Conservation (phyloP, 2,329 filamentous ascomycete genomes). For the Alternaria alternata region DNA sequence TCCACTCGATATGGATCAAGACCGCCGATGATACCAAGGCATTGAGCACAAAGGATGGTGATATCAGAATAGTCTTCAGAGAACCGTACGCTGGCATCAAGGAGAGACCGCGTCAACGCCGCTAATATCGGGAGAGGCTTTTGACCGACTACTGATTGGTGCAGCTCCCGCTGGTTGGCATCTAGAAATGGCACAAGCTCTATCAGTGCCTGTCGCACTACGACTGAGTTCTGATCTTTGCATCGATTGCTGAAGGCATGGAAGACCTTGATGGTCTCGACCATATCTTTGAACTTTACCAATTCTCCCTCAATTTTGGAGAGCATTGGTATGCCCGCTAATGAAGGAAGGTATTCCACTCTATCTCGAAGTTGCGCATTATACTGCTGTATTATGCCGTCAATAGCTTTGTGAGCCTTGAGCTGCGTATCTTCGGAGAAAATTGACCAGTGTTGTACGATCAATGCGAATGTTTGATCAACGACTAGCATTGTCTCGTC, state of each 20-base stretch:
- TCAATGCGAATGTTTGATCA: conserved; percentile 88
- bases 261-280: conserved; percentile 72
- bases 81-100: conserved; percentile 87
- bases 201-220: conserved; percentile 80
- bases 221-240: conserved; percentile 82
- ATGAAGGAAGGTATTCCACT: conserved; percentile 79
- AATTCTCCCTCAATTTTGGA: conserved; percentile 73
- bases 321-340: conserved; percentile 74
- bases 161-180: conserved; percentile 77
- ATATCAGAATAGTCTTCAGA: conserved; percentile 73
- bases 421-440: conserved; percentile 70
- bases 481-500: conserved; percentile 82
- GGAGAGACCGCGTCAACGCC: conserved; percentile 75
- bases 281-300: conserved; percentile 67
- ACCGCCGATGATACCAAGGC: conserved; percentile 88
- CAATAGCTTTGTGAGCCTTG: conserved; percentile 69
- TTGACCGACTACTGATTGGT: conserved; percentile 81
- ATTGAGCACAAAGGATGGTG: conserved; percentile 76
- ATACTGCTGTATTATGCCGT: conserved; percentile 71
- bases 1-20: conserved; percentile 92
- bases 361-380: conserved; percentile 68
- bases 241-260: conserved; percentile 77
- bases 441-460: conserved; percentile 78
- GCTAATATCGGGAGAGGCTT: conserved; percentile 80
- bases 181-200: conserved; percentile 80